Evolutionary conservation across 2,329 filamentous ascomycete genomes (phyloP).

Genomic region (Chaetothyriales sp.): DNA sequence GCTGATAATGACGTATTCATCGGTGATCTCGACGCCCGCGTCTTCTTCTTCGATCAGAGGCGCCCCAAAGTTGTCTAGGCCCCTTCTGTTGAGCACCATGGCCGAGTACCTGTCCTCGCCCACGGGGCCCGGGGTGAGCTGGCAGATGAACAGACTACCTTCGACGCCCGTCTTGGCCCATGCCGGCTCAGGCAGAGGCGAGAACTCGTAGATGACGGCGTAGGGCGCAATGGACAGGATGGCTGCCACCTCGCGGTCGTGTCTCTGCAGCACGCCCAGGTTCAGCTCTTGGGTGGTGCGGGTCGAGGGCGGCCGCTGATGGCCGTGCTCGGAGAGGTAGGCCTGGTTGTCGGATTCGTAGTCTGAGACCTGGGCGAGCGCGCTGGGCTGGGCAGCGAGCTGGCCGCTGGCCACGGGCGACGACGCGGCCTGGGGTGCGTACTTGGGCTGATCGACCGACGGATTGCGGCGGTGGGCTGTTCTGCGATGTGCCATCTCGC

Average conservation of each 20-base stretch:
- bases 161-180: conserved; percentile 85
- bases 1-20: conserved; percentile 48
- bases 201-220: conserved; percentile 74
- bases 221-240: conserved; percentile 75
- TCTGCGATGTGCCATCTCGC: conserved; percentile 13
- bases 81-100: conserved; percentile 60
- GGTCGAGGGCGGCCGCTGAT: conserved; percentile 29
- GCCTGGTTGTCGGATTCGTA: conserved; percentile 53
- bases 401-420: neutral
- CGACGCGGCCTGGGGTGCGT: conserved; percentile 10
- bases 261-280: conserved; percentile 65
- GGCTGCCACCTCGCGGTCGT: conserved; percentile 57
- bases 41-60: conserved; percentile 44
- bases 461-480: conserved; percentile 14
- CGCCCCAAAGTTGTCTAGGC: conserved; percentile 56
- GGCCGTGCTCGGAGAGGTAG: conserved; percentile 30
- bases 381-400: conserved; percentile 1
- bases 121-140: conserved; percentile 34
- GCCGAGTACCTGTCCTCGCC: conserved; percentile 41
- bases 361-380: conserved; percentile 29
- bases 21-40: conserved; percentile 50
- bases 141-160: conserved; percentile 79
- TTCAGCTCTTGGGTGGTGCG: conserved; percentile 80
- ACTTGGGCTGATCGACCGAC: conserved; percentile 17
- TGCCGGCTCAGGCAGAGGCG: conserved; percentile 39